Percentiles rank a stretch among this genome's conserved stretches.
phyloP scores from a whole-genome alignment of 345 rosid genomes.

The Kandelia obovata region DNA sequence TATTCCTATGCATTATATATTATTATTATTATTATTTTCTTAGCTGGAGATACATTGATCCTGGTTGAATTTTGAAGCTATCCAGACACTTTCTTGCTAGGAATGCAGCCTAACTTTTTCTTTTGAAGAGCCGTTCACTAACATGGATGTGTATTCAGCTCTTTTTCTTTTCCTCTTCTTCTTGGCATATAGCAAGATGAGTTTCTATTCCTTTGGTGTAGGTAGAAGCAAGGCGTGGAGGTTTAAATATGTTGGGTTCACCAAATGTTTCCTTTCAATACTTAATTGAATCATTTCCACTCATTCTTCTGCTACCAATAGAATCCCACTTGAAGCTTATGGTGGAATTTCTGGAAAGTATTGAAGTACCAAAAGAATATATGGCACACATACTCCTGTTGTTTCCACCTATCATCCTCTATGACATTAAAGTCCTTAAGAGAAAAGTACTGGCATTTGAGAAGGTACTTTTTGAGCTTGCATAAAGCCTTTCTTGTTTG shows the following conservation, averaged over 20 bases:
- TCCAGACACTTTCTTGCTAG: neutral
- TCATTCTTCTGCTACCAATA: constrained; percentile 54
- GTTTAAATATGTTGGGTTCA: constrained; percentile 60
- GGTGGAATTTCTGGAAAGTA: constrained; percentile 46
- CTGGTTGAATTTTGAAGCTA: neutral
- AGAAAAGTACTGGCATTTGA: constrained; percentile 41
- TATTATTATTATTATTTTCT: no score
- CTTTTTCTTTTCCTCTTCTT: no score
- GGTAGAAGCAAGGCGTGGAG: constrained; percentile 97
- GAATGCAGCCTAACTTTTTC: neutral
- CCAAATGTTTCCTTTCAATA: constrained; percentile 52
- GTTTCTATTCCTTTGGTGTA: constrained; percentile 23
- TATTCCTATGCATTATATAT: neutral
- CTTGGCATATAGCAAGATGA: constrained; percentile 5
- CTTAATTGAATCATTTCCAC: constrained; percentile 82
- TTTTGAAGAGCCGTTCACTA: neutral
- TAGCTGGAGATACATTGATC: neutral
- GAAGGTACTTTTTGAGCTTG: constrained; percentile 42
- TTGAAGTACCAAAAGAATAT: constrained; percentile 44
- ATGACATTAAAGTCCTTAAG: constrained; percentile 36
- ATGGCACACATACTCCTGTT: constrained; percentile 50
- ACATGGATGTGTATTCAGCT: no score
- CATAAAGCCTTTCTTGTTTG: neutral
- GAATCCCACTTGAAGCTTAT: constrained; percentile 60
- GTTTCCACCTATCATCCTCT: constrained; percentile 63